Evolutionary conservation across 129 eudicot species (phyloP), one percentile per base, ranked within the genome.

Genomic region (Ambrosia trifida): DNA sequence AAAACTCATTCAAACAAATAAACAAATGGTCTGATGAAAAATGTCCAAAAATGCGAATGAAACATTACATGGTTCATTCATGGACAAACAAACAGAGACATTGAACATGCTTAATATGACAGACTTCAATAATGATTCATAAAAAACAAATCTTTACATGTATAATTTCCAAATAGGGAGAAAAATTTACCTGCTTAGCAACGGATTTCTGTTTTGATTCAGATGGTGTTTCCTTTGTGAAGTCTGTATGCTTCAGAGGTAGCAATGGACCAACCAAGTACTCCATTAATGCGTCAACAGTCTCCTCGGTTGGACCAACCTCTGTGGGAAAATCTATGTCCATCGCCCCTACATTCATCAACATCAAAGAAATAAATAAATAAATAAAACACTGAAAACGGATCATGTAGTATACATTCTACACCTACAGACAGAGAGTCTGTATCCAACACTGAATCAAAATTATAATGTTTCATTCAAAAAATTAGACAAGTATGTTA

Each of bases 241-340:
- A 43, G 32, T 70, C 70, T 7, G 43, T 73, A 40, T 78, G 54
- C 58, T 72, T 85, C 17, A 79, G 64, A 62, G 88, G 88, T 65
- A 88, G 72, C 75, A 88, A 66, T 32, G 95, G 95, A 47, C 79
- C 86, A 54, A 88, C 95, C 75, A 88, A 72, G 30, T 80, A 76
- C 14, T 88, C 88, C 69, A 88, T 36, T 75, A 88, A 66, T 11
- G 88, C 95, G 13, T 41, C 72, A 49, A 85, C 73, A 2, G 82
- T 82, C 30, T 80, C 95, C 73, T 88, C 88, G 3, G 88, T 80
- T 18, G 90, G 84, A 44, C 83, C 74, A 54, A 58, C 74, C 50
- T 78, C 84, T 32, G 67, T 33, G 52, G 74, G 45, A 30, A 68
- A 63, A 53, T 78, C 77, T 64, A 73, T 74, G 67, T 74, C 72